Base-by-base conservation (phyloP, 2,329 filamentous ascomycete genomes). In the Chalara sp. region DNA sequence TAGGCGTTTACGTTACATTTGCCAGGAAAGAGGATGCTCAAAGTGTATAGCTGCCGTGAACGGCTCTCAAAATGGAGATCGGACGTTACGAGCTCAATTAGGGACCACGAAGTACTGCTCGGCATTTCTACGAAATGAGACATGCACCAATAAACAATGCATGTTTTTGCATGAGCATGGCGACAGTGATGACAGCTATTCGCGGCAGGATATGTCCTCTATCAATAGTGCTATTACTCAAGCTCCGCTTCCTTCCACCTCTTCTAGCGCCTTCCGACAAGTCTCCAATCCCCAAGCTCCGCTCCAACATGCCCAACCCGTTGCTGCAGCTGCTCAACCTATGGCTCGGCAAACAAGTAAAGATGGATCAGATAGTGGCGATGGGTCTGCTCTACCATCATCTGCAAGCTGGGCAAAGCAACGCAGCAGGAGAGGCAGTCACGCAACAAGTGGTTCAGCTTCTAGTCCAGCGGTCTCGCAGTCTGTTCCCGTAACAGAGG, bases 31-130 rank as follows among this genome's bases (percentile, higher is more conserved):
- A 89, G 58, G 93, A 97, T 69, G 93, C 93, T 12, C 86, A 86
- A 40, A 80, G 37, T 99, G 93, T 67, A 99, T 99, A 56, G 79
- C 84, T 50, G 89, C 90, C 37, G 93, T 99, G 5, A 90, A 99
- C 67, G 90, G 91, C 33, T 95, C 91, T 2, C 80, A 86, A 54
- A 97, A 99, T 63, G 90, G 89, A 48, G 93, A 97, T 56, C 78
- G 92, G 47, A 78, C 89, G 11, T 72, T 99, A 21, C 85, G 89
- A 74, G 91, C 81, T 4, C 84, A 83, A 63, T 70, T 83, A 48
- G 93, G 93, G 29, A 99, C 93, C 0, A 99, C 93, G 5, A 99
- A 99, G 67, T 99, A 99, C 69, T 99, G 93, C 68, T 99, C 93
- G 0, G 92, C 93, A 4, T 99, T 95, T 75, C 76, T 99, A 13